These are phyloP conservation scores for Dentipellis fragilis DNA, from an alignment of 768 basidiomycete genomes.

Conservation along the genomic window DNA sequence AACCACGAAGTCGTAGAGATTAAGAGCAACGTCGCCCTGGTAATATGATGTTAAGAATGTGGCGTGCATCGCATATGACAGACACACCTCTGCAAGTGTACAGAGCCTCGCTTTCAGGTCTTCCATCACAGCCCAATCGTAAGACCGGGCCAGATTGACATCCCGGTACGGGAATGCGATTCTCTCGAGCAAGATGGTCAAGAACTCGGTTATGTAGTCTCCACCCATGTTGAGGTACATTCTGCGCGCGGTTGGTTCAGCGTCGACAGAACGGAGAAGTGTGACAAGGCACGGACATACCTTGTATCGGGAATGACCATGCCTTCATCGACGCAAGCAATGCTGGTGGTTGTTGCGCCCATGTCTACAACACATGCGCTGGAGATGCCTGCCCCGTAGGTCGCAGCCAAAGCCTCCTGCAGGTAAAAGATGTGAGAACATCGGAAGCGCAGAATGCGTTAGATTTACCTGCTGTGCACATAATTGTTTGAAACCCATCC, in stretches of 20 bases:
- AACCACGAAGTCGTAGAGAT: conserved; percentile 84
- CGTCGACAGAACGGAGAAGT: background rate
- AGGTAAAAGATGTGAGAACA: conserved; percentile 1
- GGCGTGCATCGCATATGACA: background rate
- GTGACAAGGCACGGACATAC: conserved; percentile 28
- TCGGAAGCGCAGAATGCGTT: background rate
- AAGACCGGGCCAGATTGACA: conserved; percentile 60
- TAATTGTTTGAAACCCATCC: conserved; percentile 88
- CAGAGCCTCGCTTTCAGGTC: conserved; percentile 80
- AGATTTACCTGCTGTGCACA: conserved; percentile 77
- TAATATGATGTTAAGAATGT: background rate
- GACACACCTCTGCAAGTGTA: conserved; percentile 75
- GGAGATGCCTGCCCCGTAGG: conserved; percentile 91
- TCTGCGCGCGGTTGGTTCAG: conserved; percentile 25
- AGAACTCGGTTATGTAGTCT: conserved; percentile 89
- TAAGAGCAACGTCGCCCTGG: conserved; percentile 83
- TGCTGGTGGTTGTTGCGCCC: conserved; percentile 72
- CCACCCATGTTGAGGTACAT: conserved; percentile 84
- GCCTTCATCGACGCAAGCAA: conserved; percentile 94
- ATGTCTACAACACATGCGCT: conserved; percentile 95
- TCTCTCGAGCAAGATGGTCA: conserved; percentile 66
- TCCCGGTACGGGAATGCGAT: conserved; percentile 87
- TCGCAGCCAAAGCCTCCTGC: conserved; percentile 87
- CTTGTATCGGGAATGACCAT: conserved; percentile 79
- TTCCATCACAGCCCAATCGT: conserved; percentile 90